Evolutionary conservation across 2,329 filamentous ascomycete species (phyloP).

Genomic region (Whalleya microplaca): DNA sequence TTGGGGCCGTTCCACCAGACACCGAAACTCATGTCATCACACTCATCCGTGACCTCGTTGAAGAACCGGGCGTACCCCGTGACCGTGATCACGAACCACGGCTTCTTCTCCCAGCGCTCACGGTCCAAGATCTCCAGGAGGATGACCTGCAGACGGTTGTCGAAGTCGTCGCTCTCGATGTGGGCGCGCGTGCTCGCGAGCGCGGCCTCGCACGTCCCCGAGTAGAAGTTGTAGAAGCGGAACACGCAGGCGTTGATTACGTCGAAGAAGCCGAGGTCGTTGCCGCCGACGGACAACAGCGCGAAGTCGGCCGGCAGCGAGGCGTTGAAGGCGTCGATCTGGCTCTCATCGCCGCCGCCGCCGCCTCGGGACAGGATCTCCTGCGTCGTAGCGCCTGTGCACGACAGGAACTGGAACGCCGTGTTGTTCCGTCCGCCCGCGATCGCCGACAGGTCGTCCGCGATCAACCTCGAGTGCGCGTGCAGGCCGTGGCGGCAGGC

Average conservation of each 20-base stretch:
- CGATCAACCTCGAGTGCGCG: constrained; percentile 47
- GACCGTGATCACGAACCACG: constrained; percentile 47
- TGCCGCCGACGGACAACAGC: constrained; percentile 51
- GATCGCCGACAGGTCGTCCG: constrained; percentile 39
- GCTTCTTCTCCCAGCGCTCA: constrained; percentile 48
- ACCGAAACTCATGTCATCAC: constrained; percentile 49
- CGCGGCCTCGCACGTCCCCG: constrained; percentile 48
- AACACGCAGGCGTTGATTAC: constrained; percentile 56
- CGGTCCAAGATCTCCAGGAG: constrained; percentile 49
- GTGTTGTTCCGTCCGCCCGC: constrained; percentile 32
- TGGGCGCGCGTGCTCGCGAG: constrained; percentile 40
- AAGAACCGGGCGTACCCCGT: constrained; percentile 55
- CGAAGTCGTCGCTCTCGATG: constrained; percentile 43
- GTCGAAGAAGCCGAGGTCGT: constrained; percentile 54
- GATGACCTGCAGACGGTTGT: constrained; percentile 43
- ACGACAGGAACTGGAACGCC: constrained; percentile 50
- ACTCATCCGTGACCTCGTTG: constrained; percentile 47
- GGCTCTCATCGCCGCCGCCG: constrained; percentile 42
- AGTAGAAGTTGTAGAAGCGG: constrained; percentile 53
- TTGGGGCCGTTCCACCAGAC: constrained; percentile 50
- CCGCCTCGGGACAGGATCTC: constrained; percentile 46
- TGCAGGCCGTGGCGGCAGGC: constrained; percentile 47
- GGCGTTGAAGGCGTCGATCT: constrained; percentile 47
- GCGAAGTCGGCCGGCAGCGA: constrained; percentile 46
- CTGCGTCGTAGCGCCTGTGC: constrained; percentile 48